Evolutionary conservation across 768 basidiomycete species (phyloP).

Genomic region (Phylloporus scabripes): DNA sequence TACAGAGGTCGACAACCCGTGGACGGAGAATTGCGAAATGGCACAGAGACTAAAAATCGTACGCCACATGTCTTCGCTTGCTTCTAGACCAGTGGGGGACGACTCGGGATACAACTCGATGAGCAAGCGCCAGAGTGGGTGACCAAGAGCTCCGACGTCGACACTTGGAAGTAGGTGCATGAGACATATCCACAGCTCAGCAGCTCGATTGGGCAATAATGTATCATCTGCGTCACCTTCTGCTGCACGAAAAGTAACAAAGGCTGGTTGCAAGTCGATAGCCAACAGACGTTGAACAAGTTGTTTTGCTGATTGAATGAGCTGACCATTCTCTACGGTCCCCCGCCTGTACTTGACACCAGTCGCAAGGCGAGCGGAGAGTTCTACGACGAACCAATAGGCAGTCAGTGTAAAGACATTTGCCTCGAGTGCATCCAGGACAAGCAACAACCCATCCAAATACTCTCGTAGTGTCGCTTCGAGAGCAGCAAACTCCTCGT

Average conservation of each 20-base stretch:
- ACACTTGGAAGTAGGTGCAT: conserved; percentile 47
- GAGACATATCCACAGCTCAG: conserved; percentile 72
- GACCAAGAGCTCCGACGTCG: conserved; percentile 16
- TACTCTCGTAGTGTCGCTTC: conserved; percentile 33
- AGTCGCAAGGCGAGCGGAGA: conserved; percentile 38
- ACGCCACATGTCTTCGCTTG: conserved; percentile 70
- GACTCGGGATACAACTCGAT: conserved; percentile 29
- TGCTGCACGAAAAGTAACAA: conserved; percentile 17
- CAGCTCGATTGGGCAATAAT: conserved; percentile 37
- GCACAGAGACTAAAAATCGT: conserved; percentile 63
- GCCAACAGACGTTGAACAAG: conserved; percentile 50
- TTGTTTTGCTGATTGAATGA: conserved; percentile 29
- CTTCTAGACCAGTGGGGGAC: conserved; percentile 34
- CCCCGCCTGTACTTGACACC: conserved; percentile 26
- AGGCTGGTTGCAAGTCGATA: conserved; percentile 41
- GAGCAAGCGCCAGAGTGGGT: conserved; percentile 46
- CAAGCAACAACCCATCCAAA: conserved; percentile 33
- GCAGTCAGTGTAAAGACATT: conserved; percentile 36
- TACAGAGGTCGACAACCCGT: conserved; percentile 39
- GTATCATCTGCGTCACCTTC: conserved; percentile 29
- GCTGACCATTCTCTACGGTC: conserved; percentile 19
- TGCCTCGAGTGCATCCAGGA: conserved; percentile 34
- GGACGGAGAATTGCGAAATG: conserved; percentile 70
- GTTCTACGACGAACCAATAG: conserved; percentile 64
- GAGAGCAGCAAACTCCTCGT: conserved; percentile 30